A percentile compares a stretch with the other conserved stretches of the same genome.
Evolutionary conservation across 73 alveolate genomes (phyloP).

Genomic region (Uronychia setigera): DNA sequence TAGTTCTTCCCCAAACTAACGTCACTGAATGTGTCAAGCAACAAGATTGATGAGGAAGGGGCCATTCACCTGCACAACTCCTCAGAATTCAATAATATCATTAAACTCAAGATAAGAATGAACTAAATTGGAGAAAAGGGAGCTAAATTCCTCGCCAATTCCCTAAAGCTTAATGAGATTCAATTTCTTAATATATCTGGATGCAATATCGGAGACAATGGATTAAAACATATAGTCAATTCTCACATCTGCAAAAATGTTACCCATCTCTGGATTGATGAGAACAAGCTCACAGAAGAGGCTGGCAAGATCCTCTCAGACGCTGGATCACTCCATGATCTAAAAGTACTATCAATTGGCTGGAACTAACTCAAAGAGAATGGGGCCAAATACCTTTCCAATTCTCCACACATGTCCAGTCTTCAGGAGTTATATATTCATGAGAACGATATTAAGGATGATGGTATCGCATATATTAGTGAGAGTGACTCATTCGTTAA

Average conservation of each 20-base stretch:
- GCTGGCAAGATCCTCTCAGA: slow-evolving; percentile 27
- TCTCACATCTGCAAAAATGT: slow-evolving; percentile 26
- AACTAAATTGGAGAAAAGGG: slow-evolving; percentile 29
- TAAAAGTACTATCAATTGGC: slow-evolving; percentile 32
- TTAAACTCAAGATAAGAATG: slow-evolving; percentile 18
- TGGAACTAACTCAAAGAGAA: slow-evolving; percentile 28
- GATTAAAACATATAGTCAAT: slow-evolving; percentile 35
- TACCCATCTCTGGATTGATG: slow-evolving; percentile 21
- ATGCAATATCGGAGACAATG: slow-evolving; percentile 45
- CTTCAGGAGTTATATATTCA: slow-evolving; percentile 19
- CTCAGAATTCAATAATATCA: slow-evolving; percentile 16
- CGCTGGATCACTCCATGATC: slow-evolving; percentile 8
- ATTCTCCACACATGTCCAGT: slow-evolving; percentile 3
- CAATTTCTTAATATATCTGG: slow-evolving; percentile 16
- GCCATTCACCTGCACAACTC: slow-evolving; percentile 10
- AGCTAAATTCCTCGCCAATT: slow-evolving; percentile 20
- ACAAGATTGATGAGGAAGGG: slow-evolving; percentile 41
- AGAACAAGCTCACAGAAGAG: slow-evolving; percentile 17
- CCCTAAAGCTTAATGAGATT: slow-evolving; percentile 17
- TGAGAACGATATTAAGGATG: slow-evolving; percentile 46
- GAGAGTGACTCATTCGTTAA: slow-evolving; percentile 31
- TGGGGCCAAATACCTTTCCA: slow-evolving; percentile 25
- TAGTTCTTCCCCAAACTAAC: background rate
- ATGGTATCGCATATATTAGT: slow-evolving; percentile 22
- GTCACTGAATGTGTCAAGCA: slow-evolving; percentile 12